Evolutionary conservation across 148 eudicot species (phyloP), one percentile per base, ranked within the genome.

Genomic region (Rhododendron mucronatum): DNA sequence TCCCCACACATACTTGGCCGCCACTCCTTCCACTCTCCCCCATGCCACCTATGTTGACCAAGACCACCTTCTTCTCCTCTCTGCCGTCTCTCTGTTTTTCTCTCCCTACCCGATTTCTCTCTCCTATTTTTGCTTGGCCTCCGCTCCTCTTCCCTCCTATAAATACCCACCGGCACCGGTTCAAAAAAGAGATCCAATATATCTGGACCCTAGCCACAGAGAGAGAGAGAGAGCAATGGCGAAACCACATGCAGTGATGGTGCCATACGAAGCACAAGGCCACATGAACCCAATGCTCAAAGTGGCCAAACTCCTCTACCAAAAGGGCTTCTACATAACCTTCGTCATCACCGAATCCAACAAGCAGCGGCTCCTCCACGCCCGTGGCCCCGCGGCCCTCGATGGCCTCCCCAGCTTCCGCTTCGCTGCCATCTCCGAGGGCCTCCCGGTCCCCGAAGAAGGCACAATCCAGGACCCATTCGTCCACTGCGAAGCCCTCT

Each of bases 391-490:
- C 1, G 2, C 30, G 65, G 83, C 88, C 37, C 85, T 91, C 8
- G 59, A 79, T 37, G 89, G 91, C 41, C 82, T 82, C 85, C 85
- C 89, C 4, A 21, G 89, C 2, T 92, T 92, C 84, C 59, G 77
- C 2, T 92, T 90, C 33, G 88, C 85, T 75, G 44, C 89, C 39
- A 90, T 92, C 13, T 79, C 91, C 2, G 94, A 92, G 30, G 93
- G 93, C 30, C 78, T 91, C 15, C 88, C 92, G 0, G 75, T 85
- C 15, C 3, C 57, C 18, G 20, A 53, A 1, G 59, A 15, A 16
- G 61, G 20, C 59, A 14, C 10, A 14, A 12, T 53, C 57, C 57
- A 14, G 57, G 57, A 53, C 57, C 57, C 4, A 0, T 2, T 41
- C 59, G 59, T 0, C 20, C 83, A 91, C 0, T 87, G 84, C 81